Conservation (phyloP, 257 asterid genomes). For the Solanum rostratum region DNA sequence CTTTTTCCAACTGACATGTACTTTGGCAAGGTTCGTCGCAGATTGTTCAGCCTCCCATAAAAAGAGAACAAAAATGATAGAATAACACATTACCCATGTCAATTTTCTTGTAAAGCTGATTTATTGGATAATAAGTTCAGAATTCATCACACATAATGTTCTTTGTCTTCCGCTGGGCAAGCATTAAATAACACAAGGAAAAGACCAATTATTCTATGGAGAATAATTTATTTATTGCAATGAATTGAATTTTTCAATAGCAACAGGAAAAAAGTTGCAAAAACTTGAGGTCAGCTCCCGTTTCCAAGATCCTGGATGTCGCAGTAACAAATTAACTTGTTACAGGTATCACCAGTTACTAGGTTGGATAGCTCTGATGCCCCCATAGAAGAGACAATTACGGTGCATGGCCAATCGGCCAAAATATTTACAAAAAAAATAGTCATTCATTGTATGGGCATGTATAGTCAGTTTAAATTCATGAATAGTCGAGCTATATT, state of each 20-base stretch:
- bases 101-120: not conserved
- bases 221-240: not conserved
- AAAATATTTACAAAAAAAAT: too few relatives aligned
- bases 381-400: not conserved
- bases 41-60: not conserved
- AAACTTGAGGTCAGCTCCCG: not conserved
- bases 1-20: not conserved
- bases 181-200: not conserved
- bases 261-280: not conserved
- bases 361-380: not conserved
- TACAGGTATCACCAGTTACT: not conserved
- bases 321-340: not conserved
- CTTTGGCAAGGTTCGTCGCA: not conserved
- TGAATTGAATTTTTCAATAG: not conserved
- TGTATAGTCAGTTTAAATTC: too few relatives aligned
- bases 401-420: too few relatives aligned
- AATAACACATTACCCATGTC: not conserved
- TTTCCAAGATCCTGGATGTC: not conserved
- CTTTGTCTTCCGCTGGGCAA: not conserved
- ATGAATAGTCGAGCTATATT: too few relatives aligned
- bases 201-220: not conserved
- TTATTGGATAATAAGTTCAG: not conserved
- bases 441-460: too few relatives aligned
- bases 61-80: not conserved
- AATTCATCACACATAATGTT: not conserved